These are phyloP conservation scores for Scortechinia acanthostroma DNA, from an alignment of 2,329 filamentous ascomycete species.

Conservation along the genomic window DNA sequence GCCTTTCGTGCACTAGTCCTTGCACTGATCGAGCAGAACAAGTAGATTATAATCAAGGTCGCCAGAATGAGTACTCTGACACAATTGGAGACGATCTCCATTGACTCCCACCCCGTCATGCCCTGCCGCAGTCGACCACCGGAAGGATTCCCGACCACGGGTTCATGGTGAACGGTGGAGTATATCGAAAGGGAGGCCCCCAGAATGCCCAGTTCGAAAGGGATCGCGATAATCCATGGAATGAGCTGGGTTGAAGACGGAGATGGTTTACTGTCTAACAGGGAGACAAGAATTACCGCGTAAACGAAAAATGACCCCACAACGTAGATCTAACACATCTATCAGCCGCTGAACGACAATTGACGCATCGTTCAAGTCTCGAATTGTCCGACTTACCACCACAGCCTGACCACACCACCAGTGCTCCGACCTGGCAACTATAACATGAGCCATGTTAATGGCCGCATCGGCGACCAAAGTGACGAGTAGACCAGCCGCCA, in stretches of 20 bases:
- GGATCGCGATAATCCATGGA: slow-evolving; percentile 70
- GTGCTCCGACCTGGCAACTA: slow-evolving; percentile 52
- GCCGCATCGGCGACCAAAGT: slow-evolving; percentile 72
- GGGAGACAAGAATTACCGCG: slow-evolving; percentile 75
- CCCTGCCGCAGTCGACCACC: slow-evolving; percentile 13
- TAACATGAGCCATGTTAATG: slow-evolving; percentile 68
- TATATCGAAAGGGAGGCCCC: slow-evolving; percentile 64
- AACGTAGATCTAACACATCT: slow-evolving; percentile 64
- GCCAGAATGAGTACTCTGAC: slow-evolving; percentile 27
- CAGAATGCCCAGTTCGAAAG: slow-evolving; percentile 69
- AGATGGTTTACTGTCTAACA: slow-evolving; percentile 75
- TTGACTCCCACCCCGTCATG: slow-evolving; percentile 22
- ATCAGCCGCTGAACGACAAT: slow-evolving; percentile 6
- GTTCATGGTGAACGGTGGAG: slow-evolving; percentile 58
- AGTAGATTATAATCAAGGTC: slow-evolving; percentile 13
- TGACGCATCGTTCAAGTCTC: slow-evolving; percentile 8
- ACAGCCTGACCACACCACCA: slow-evolving; percentile 80
- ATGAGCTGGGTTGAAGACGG: slow-evolving; percentile 74
- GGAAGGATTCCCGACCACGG: slow-evolving; percentile 31
- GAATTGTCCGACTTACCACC: slow-evolving; percentile 48
- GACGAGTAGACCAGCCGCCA: slow-evolving; percentile 63
- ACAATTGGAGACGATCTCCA: slow-evolving; percentile 20
- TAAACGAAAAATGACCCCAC: slow-evolving; percentile 82
- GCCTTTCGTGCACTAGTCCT: neutral
- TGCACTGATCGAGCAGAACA: neutral